A percentile compares a stretch with the other conserved stretches of the same genome.
Evolutionary conservation across 768 basidiomycete species (phyloP).

Genomic region (Trametes cinnabarina): DNA sequence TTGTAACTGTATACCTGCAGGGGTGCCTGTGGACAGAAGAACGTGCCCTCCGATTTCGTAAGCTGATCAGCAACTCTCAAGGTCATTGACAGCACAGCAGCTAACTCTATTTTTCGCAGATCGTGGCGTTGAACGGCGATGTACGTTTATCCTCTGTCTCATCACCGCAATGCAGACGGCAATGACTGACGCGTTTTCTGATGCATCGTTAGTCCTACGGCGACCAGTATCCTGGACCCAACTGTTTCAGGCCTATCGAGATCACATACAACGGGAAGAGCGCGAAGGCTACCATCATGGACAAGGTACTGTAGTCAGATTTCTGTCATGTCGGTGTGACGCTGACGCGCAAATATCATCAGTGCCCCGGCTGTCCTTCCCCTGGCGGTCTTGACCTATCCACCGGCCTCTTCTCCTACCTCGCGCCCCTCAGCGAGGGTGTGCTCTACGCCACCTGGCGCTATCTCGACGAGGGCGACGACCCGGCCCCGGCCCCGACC

Average conservation of each 20-base stretch:
- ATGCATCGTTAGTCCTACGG: constrained; percentile 63
- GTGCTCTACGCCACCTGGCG: constrained; percentile 64
- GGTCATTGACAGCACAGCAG: not conserved
- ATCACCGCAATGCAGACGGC: no score
- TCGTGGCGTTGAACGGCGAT: constrained; percentile 36
- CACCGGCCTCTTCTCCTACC: constrained; percentile 61
- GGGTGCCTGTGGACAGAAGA: constrained; percentile 35
- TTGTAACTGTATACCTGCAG: constrained; percentile 3
- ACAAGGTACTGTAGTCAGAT: constrained; percentile 44
- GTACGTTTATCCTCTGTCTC: constrained; percentile 32
- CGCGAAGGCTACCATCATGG: constrained; percentile 55
- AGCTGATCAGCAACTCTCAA: constrained; percentile 8
- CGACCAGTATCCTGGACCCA: constrained; percentile 56
- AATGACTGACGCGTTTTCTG: no score
- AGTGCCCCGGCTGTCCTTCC: constrained; percentile 66
- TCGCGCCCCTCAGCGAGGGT: constrained; percentile 47
- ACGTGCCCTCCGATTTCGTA: constrained; percentile 34
- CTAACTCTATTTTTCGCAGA: constrained; percentile 21
- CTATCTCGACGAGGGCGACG: constrained; percentile 42
- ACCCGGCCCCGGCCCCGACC: constrained; percentile 16
- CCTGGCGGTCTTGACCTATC: constrained; percentile 68
- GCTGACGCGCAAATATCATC: not conserved
- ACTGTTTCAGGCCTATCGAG: constrained; percentile 61
- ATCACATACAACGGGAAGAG: constrained; percentile 63
- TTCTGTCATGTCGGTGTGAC: not conserved